These are phyloP conservation scores for Oryza glumipatula DNA, from an alignment of 176 grass and related monocot species.

Conservation along the genomic window DNA sequence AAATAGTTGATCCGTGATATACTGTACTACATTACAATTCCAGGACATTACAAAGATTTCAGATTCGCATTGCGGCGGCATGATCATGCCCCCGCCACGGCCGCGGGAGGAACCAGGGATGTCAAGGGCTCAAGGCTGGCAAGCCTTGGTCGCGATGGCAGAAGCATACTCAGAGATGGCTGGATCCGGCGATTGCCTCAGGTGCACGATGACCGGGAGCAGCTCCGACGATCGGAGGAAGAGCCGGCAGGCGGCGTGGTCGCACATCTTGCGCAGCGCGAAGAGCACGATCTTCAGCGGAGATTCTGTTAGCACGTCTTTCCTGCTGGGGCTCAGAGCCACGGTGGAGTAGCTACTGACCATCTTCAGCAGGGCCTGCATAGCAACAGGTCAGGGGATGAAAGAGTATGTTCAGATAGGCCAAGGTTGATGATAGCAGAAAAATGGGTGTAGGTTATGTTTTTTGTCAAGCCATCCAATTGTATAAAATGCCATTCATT, in stretches of 20 bases:
- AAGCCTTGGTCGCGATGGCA: conserved; percentile 56
- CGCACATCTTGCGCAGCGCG: conserved; percentile 90
- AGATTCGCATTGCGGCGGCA: background rate
- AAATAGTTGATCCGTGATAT: background rate
- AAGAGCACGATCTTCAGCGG: conserved; percentile 86
- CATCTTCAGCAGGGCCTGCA: conserved; percentile 80
- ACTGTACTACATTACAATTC: background rate
- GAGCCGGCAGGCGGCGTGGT: conserved; percentile 71
- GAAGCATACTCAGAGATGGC: conserved; percentile 71
- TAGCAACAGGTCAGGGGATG: background rate
- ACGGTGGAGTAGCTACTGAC: conserved; percentile 68
- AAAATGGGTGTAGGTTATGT: background rate
- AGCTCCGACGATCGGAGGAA: conserved; percentile 77
- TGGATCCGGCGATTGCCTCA: conserved; percentile 70
- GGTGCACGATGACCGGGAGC: conserved; percentile 63
- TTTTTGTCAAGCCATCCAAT: conserved; percentile 14
- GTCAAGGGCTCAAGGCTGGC: conserved; percentile 38
- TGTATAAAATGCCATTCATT: background rate
- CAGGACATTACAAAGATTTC: background rate
- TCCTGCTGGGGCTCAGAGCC: conserved; percentile 79
- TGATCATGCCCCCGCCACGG: background rate
- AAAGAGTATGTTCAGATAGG: background rate
- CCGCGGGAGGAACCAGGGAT: background rate
- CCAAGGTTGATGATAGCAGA: background rate
- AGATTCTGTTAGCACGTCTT: conserved; percentile 68